Percentiles rank a stretch among this genome's conserved stretches.
Conservation (phyloP, 148 eudicot genomes). For the Gaultheria prostrata region DNA sequence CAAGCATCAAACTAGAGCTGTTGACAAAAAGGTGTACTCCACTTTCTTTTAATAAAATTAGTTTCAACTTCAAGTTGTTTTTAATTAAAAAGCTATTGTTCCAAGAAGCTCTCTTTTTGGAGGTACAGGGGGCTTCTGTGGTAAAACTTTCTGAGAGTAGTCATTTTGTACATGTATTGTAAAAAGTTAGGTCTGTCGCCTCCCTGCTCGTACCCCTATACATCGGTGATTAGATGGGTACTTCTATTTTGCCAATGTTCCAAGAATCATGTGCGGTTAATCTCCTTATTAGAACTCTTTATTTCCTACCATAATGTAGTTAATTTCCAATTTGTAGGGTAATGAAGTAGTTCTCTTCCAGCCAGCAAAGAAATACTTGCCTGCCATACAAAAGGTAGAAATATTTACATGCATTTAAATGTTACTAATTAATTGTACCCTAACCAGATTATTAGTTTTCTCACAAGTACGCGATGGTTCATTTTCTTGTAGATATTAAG, state of each 20-base stretch:
- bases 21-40: slow-evolving; percentile 35
- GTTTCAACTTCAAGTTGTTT: neutral
- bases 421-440: neutral
- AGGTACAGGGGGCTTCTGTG: no score
- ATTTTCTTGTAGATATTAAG: slow-evolving; percentile 31
- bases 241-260: neutral
- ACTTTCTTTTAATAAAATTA: neutral
- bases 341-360: slow-evolving; percentile 52
- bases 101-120: no score
- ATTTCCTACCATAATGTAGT: neutral
- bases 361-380: slow-evolving; percentile 55
- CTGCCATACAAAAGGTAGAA: slow-evolving; percentile 44
- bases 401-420: neutral
- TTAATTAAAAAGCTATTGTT: neutral
- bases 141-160: no score
- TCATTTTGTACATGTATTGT: no score
- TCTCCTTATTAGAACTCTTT: no score
- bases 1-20: slow-evolving; percentile 29
- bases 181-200: no score
- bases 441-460: neutral
- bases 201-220: no score
- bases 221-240: no score
- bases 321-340: slow-evolving; percentile 33
- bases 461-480: neutral
- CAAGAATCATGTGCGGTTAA: neutral